Evolutionary conservation across 208 protist species (phyloP), one percentile per base, ranked within the genome.

Genomic region (Leishmania gerbilli): DNA sequence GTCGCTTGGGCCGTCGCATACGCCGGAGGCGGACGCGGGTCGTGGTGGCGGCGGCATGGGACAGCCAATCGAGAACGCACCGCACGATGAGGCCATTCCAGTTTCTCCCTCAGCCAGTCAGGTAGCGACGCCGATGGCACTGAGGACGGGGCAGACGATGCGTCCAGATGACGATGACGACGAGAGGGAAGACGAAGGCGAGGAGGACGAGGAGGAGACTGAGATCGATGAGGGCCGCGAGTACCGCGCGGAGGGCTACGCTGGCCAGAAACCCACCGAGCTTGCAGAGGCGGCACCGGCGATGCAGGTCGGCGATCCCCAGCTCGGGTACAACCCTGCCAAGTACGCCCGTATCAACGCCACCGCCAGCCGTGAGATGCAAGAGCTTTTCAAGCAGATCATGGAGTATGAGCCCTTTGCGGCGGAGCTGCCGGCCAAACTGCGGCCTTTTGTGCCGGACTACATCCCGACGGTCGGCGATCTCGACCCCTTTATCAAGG

Each of bases 401-500:
- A 85, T 86, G 27, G 87, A 94, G 51, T 99, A 99, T 91, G 94
- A 98, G 81, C 96, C 98, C 21, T 92, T 98, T 64, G 88, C 93
- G 5, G 92, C 98, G 31, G 98, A 99, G 82, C 87, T 99, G 42
- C 97, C 98, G 21, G 97, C 98, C 17, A 96, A 97, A 87, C 89
- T 99, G 77, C 93, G 95, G 37, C 98, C 99, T 13, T 99, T 99
- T 89, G 98, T 99, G 78, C 98, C 98, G 7, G 98, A 99, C 72
- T 99, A 99, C 90, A 98, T 99, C 75, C 98, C 99, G 8, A 91
- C 99, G 1, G 92, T 99, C 45, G 99, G 99, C 27, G 98, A 99
- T 69, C 93, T 99, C 65, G 99, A 99, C 84, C 93, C 98, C 0
- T 99, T 99, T 80, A 85, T 99, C 74, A 99, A 99, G 90, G 90